Conservation (phyloP, 345 rosid species). For the Moricandia moricandioides region DNA sequence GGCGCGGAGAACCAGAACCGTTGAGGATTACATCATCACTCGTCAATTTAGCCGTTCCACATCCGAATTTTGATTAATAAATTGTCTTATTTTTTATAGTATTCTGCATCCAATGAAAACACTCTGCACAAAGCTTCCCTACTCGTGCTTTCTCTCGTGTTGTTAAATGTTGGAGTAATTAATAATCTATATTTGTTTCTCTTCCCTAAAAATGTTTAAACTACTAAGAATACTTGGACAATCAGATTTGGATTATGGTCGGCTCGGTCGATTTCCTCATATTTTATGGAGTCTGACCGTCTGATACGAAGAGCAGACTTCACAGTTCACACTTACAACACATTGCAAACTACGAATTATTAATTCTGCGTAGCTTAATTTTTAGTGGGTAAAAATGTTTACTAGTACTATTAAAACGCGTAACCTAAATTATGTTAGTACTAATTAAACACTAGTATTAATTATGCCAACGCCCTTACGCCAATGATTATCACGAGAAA, state of each 20-base stretch:
- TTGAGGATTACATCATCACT: slow-evolving; percentile 27
- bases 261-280: not conserved
- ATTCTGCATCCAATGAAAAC: slow-evolving; percentile 22
- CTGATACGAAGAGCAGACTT: not conserved
- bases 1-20: slow-evolving; percentile 44
- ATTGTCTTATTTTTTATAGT: not conserved
- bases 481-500: not conserved
- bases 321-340: slow-evolving; percentile 12
- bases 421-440: not conserved
- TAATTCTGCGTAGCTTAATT: not conserved
- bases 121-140: slow-evolving; percentile 34
- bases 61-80: not conserved
- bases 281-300: not conserved
- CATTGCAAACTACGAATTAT: not conserved
- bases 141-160: slow-evolving; percentile 12
- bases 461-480: not conserved
- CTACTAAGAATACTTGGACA: not conserved
- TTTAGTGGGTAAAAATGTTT: not conserved
- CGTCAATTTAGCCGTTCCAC: slow-evolving; percentile 20
- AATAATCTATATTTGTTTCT: not conserved
- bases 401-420: not conserved
- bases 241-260: slow-evolving; percentile 7
- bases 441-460: not conserved
- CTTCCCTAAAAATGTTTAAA: not conserved
- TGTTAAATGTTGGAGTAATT: not conserved